Percentiles rank a stretch among this genome's conserved stretches.
phyloP scores from a whole-genome alignment of 2,329 filamentous ascomycete species.

The Exophiala phaeomuriformis region DNA sequence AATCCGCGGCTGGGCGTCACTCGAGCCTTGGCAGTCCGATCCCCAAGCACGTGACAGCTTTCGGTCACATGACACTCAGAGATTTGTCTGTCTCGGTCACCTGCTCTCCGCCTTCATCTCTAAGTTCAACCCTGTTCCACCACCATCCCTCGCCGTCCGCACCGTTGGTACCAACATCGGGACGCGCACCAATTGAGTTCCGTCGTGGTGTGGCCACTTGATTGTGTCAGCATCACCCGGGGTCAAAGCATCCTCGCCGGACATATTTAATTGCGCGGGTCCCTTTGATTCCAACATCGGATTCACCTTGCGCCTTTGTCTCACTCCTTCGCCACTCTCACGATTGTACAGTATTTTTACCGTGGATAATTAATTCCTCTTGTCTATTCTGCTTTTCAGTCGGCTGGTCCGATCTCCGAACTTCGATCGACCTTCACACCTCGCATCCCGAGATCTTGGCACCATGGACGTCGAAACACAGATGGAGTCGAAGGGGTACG shows the following conservation, averaged over 20 bases:
- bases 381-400: conserved; percentile 3
- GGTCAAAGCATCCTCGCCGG: conserved; percentile 7
- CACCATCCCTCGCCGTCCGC: conserved; percentile 2
- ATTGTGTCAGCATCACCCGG: conserved; percentile 24
- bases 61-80: conserved; percentile 16
- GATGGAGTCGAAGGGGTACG: conserved; percentile 26
- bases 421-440: not conserved
- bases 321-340: conserved; percentile 9
- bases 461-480: conserved; percentile 27
- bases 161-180: not conserved
- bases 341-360: conserved; percentile 15
- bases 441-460: conserved; percentile 7
- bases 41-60: not conserved
- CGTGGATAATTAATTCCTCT: conserved; percentile 18
- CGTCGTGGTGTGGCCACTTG: conserved; percentile 25
- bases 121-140: not conserved
- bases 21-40: conserved; percentile 2
- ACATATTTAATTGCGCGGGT: conserved; percentile 11
- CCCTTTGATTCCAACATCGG: not conserved
- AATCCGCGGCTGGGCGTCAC: not conserved
- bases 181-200: not conserved
- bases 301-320: conserved; percentile 9
- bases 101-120: not conserved
- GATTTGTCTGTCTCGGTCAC: conserved; percentile 4
- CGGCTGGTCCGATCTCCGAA: conserved; percentile 22